These are phyloP conservation scores for Diophrys appendiculata DNA, from an alignment of 73 alveolate genomes.

Conservation along the genomic window DNA sequence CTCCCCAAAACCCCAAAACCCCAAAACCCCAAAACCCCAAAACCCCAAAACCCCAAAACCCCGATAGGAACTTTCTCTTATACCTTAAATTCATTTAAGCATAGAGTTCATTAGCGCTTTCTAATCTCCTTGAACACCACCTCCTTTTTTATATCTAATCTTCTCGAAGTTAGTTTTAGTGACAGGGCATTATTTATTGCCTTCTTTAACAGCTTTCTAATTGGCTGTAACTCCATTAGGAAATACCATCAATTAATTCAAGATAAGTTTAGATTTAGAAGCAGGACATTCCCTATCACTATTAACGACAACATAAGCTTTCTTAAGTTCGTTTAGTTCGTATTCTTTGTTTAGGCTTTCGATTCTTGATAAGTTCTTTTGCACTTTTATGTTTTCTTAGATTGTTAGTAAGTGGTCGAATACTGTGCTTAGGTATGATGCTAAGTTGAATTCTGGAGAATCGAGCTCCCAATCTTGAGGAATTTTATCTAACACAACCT, in stretches of 20 bases:
- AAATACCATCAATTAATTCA: constrained; percentile 19
- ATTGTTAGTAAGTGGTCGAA: constrained; percentile 48
- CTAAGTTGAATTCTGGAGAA: constrained; percentile 26
- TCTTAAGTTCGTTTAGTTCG: constrained; percentile 29
- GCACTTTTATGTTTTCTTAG: constrained; percentile 47
- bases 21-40: no score
- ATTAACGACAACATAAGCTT: constrained; percentile 42
- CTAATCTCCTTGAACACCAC: no score
- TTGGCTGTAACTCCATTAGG: constrained; percentile 57
- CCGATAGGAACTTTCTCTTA: no score
- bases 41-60: no score
- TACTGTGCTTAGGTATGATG: constrained; percentile 18
- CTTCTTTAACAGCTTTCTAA: constrained; percentile 32
- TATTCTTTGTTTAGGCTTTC: constrained; percentile 33
- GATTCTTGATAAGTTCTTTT: constrained; percentile 49
- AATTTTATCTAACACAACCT: constrained; percentile 22
- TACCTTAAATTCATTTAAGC: no score
- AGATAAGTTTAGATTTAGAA: constrained; percentile 32
- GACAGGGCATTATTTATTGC: constrained; percentile 26
- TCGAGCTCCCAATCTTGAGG: constrained; percentile 55
- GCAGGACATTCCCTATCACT: constrained; percentile 40
- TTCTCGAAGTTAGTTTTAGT: constrained; percentile 37
- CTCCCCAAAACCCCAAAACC: no score
- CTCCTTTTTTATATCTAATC: background rate
- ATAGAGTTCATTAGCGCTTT: no score